These are phyloP conservation scores for Hsuehochloa calcarea DNA, from an alignment of 176 grass and related monocot genomes.

Conservation along the genomic window DNA sequence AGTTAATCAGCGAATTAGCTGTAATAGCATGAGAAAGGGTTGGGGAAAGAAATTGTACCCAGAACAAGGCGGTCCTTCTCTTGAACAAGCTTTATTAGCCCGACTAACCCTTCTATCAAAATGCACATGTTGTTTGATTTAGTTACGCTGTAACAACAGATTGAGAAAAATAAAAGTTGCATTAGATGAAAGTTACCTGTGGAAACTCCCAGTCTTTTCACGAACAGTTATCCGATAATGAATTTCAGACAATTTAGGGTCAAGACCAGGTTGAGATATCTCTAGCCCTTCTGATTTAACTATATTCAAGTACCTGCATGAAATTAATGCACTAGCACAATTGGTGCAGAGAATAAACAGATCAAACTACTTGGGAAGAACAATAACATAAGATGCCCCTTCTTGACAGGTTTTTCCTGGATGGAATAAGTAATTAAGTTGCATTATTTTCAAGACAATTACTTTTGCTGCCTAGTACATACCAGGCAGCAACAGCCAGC, in stretches of 20 bases:
- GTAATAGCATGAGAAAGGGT: slow-evolving; percentile 5
- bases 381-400: slow-evolving; percentile 1
- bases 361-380: slow-evolving; percentile 4
- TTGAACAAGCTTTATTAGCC: slow-evolving; percentile 62
- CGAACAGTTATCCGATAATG: slow-evolving; percentile 88
- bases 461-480: neutral
- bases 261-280: slow-evolving; percentile 85
- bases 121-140: slow-evolving; percentile 15
- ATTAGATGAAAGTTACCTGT: slow-evolving; percentile 58
- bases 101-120: slow-evolving; percentile 67
- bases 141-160: slow-evolving; percentile 17
- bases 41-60: slow-evolving; percentile 51
- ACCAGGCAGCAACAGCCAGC: slow-evolving; percentile 8
- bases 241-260: slow-evolving; percentile 80
- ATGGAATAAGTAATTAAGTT: slow-evolving; percentile 2
- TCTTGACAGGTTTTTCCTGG: slow-evolving; percentile 20
- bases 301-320: slow-evolving; percentile 74
- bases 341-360: slow-evolving; percentile 25
- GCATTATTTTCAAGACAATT: neutral
- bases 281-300: slow-evolving; percentile 83
- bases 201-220: slow-evolving; percentile 49
- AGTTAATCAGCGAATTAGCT: neutral
- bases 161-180: slow-evolving; percentile 19
- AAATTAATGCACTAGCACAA: slow-evolving; percentile 21
- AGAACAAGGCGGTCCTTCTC: slow-evolving; percentile 75